These are phyloP conservation scores for Amoeboaphelidium occidentale DNA, from an alignment of 371 early-diverging fungal species.

Conservation along the genomic window DNA sequence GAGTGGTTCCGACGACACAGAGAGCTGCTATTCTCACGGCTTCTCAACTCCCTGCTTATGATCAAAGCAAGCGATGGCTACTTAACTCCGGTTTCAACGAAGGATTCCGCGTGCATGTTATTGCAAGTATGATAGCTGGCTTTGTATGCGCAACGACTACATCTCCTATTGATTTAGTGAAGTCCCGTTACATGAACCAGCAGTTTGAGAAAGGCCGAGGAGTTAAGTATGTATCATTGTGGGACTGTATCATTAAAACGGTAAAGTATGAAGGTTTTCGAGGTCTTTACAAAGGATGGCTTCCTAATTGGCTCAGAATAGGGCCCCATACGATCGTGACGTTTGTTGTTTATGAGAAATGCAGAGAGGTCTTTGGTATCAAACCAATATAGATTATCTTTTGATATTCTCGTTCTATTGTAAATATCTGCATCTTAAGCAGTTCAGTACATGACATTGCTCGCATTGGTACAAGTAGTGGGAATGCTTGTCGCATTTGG, in stretches of 20 bases:
- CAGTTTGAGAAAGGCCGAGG: slow-evolving; percentile 9
- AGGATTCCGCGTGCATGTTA: slow-evolving; percentile 8
- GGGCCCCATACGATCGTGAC: slow-evolving; percentile 20
- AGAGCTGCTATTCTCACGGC: slow-evolving; percentile 22
- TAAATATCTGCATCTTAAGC: too few species aligned
- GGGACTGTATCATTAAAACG: slow-evolving; percentile 13
- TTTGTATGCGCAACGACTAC: slow-evolving; percentile 15
- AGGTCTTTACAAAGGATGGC: slow-evolving; percentile 17
- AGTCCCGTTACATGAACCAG: slow-evolving; percentile 23
- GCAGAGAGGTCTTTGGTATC: too few species aligned
- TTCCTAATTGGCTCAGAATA: slow-evolving; percentile 16
- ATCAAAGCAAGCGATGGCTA: slow-evolving; percentile 20
- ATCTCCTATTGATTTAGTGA: slow-evolving; percentile 21
- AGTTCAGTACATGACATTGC: too few species aligned
- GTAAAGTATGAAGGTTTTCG: slow-evolving; percentile 11
- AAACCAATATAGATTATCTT: too few species aligned
- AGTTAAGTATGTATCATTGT: slow-evolving; percentile 6
- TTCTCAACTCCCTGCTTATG: slow-evolving; percentile 21
- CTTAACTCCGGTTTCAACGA: slow-evolving; percentile 7
- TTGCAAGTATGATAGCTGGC: slow-evolving; percentile 10
- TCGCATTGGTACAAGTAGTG: too few species aligned
- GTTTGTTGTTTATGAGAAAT: slow-evolving; percentile 14
- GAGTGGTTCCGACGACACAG: slow-evolving; percentile 14
- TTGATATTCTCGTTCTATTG: too few species aligned
- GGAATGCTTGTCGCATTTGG: too few species aligned